Conservation (phyloP, 805 yeast genomes). For the Nakazawaea laoshanensis region DNA sequence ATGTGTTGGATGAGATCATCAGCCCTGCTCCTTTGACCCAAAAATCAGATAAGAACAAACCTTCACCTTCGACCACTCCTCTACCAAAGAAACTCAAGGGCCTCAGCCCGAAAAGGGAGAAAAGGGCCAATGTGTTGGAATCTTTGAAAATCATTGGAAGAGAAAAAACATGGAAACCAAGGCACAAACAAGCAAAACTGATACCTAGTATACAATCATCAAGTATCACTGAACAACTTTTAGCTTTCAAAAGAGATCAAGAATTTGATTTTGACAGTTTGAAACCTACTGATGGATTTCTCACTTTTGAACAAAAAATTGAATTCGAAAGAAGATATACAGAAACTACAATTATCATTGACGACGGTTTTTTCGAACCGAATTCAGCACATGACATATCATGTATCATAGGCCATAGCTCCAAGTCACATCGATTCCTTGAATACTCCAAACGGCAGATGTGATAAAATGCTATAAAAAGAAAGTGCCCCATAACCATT, state of each 20-base stretch:
- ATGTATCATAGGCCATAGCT: constrained; percentile 18
- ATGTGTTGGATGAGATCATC: not conserved
- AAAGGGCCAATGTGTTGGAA: constrained; percentile 6
- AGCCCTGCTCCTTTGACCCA: constrained; percentile 1
- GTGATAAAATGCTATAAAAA: too few relatives aligned
- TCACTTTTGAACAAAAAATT: constrained; percentile 26
- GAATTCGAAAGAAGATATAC: constrained; percentile 32
- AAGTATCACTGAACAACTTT: constrained; percentile 11
- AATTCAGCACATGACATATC: constrained; percentile 12
- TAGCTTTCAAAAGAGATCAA: not conserved
- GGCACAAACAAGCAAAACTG: too few relatives aligned
- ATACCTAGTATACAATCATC: too few relatives aligned
- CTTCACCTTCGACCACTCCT: not conserved
- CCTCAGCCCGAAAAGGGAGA: not conserved
- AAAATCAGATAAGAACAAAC: not conserved
- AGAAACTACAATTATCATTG: constrained; percentile 18
- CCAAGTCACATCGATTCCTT: constrained; percentile 14
- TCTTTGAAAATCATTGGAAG: constrained; percentile 2
- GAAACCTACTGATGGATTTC: constrained; percentile 27
- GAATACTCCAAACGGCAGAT: constrained; percentile 10
- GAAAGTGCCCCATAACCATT: constrained; percentile 10
- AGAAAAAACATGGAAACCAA: constrained; percentile 4
- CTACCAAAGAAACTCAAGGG: not conserved
- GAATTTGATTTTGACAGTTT: constrained; percentile 14
- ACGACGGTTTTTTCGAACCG: constrained; percentile 18